phyloP scores from a whole-genome alignment of 2,329 filamentous ascomycete genomes.

The Colletotrichum tropicale region DNA sequence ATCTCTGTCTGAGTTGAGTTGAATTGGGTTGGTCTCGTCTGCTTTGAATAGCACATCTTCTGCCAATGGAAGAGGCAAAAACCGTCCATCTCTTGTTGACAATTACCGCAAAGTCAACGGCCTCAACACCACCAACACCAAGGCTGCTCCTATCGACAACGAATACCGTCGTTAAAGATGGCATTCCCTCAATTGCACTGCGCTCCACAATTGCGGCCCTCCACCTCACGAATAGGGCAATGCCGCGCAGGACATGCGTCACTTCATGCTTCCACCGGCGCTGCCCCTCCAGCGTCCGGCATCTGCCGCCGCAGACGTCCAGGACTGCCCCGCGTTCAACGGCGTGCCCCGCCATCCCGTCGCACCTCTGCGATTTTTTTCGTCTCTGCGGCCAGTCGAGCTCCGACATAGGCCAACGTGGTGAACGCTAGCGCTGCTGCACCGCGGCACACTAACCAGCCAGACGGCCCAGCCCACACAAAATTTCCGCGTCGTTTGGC shows the following conservation, averaged over 20 bases:
- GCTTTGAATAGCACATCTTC: not conserved
- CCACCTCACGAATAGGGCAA: slow-evolving; percentile 5
- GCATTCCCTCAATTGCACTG: not conserved
- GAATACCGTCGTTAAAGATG: not conserved
- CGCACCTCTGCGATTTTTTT: not conserved
- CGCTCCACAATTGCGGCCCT: not conserved
- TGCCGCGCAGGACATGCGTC: slow-evolving; percentile 3
- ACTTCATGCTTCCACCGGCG: not conserved
- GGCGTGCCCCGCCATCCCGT: slow-evolving; percentile 24
- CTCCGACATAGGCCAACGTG: slow-evolving; percentile 25
- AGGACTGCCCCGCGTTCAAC: slow-evolving; percentile 22
- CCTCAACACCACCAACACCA: not conserved
- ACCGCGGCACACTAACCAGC: not conserved
- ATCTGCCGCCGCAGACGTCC: slow-evolving; percentile 2
- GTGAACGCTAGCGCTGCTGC: not conserved
- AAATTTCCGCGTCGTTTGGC: slow-evolving; percentile 7
- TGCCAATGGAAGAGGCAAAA: not conserved
- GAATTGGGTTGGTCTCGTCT: not conserved
- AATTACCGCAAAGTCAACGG: not conserved
- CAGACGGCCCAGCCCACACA: slow-evolving; percentile 11
- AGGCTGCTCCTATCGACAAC: not conserved
- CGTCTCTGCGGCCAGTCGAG: slow-evolving; percentile 2
- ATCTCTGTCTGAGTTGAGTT: not conserved
- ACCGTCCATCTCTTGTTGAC: not conserved
- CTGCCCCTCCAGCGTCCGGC: slow-evolving; percentile 15